phyloP scores from a whole-genome alignment of 768 basidiomycete species.

The Tephrocybe sp. region DNA sequence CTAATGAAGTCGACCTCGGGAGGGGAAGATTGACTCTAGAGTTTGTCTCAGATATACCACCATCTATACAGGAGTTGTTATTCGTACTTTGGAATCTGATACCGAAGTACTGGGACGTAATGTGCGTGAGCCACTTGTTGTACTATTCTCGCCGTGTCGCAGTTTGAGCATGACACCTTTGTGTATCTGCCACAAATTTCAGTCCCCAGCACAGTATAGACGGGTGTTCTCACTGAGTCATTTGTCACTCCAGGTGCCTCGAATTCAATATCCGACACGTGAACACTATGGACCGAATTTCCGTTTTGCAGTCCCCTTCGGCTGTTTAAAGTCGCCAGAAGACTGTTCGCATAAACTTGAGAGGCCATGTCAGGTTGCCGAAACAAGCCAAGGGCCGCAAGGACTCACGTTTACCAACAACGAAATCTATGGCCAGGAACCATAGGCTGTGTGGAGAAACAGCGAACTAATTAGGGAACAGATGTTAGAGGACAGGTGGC shows the following conservation, averaged over 20 bases:
- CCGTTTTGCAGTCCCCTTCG: slow-evolving; percentile 24
- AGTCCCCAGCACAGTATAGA: background rate
- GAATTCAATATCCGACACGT: slow-evolving; percentile 15
- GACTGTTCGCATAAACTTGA: slow-evolving; percentile 47
- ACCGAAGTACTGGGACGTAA: background rate
- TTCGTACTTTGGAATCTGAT: background rate
- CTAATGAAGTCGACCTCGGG: background rate
- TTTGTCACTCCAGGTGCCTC: slow-evolving; percentile 1
- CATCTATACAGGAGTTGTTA: background rate
- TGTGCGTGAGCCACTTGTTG: slow-evolving; percentile 1
- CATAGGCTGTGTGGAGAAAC: slow-evolving; percentile 31
- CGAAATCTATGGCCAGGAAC: slow-evolving; percentile 42
- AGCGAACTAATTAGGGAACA: slow-evolving; percentile 21
- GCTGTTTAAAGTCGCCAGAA: slow-evolving; percentile 44
- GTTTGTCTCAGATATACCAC: background rate
- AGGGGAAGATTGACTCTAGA: background rate
- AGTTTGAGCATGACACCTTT: slow-evolving; percentile 7
- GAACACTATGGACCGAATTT: slow-evolving; percentile 8
- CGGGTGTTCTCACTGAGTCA: background rate
- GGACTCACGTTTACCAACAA: slow-evolving; percentile 45
- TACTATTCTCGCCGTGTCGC: background rate
- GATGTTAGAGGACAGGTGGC: background rate
- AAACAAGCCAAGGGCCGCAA: background rate
- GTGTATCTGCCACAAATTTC: background rate
- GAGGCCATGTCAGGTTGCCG: background rate